Percentiles rank a stretch among this genome's conserved stretches.
phyloP scores from a whole-genome alignment of 306 rosid genomes.

The Trifolium fragiferum region DNA sequence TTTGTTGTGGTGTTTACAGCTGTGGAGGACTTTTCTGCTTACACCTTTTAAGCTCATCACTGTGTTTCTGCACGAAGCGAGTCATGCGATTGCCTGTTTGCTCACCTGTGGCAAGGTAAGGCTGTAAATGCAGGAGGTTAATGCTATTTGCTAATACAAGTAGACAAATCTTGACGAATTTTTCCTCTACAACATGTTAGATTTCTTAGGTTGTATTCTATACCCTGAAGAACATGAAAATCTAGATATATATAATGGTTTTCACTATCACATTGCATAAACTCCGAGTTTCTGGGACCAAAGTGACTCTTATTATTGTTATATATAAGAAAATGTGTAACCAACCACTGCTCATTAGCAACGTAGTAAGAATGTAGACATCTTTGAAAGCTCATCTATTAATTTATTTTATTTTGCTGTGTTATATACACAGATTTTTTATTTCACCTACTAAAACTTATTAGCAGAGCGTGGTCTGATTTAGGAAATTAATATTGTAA shows the following conservation, averaged over 20 bases:
- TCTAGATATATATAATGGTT: slow-evolving; percentile 11
- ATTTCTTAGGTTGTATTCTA: slow-evolving; percentile 31
- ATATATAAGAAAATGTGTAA: slow-evolving; percentile 20
- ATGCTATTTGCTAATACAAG: slow-evolving; percentile 35
- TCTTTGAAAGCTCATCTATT: background rate
- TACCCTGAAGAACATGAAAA: slow-evolving; percentile 16
- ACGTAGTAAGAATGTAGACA: slow-evolving; percentile 27
- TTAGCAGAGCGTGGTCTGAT: background rate
- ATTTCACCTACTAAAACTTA: slow-evolving; percentile 7
- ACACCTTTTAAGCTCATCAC: slow-evolving; percentile 98
- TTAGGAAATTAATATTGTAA: slow-evolving; percentile 14
- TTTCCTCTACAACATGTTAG: background rate
- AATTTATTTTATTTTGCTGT: slow-evolving; percentile 21
- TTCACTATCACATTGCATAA: slow-evolving; percentile 6
- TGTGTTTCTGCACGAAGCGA: slow-evolving; percentile 91
- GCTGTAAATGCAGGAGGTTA: slow-evolving; percentile 22
- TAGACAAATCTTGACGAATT: background rate
- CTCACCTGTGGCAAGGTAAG: slow-evolving; percentile 94
- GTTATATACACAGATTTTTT: background rate
- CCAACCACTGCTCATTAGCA: background rate
- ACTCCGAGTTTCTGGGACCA: slow-evolving; percentile 15
- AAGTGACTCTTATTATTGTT: slow-evolving; percentile 8
- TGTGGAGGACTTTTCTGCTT: slow-evolving; percentile 87
- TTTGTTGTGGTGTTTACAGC: slow-evolving; percentile 60
- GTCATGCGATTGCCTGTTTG: slow-evolving; percentile 92